These are phyloP conservation scores for Panaeolus cyanescens DNA, from an alignment of 768 basidiomycete genomes.

Conservation along the genomic window DNA sequence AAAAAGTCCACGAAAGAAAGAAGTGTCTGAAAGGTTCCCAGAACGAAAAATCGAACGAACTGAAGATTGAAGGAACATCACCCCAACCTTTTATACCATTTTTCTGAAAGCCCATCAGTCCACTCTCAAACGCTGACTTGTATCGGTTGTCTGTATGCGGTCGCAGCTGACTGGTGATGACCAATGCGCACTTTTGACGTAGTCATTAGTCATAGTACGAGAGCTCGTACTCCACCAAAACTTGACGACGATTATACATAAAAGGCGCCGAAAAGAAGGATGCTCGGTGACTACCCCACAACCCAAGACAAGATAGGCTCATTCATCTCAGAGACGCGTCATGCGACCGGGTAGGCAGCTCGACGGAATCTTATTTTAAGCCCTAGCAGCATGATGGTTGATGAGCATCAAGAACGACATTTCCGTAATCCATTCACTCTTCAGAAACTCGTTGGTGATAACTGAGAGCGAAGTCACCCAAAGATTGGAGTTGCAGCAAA, in stretches of 20 bases:
- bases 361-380: too few species aligned
- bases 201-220: too few species aligned
- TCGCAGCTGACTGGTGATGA: too few species aligned
- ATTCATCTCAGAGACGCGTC: too few species aligned
- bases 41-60: conserved; percentile 17
- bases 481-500: not conserved
- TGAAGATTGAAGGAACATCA: not conserved
- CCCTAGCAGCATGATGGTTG: not conserved
- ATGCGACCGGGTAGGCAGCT: too few species aligned
- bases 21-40: conserved; percentile 21
- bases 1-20: conserved; percentile 47
- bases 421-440: not conserved
- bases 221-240: too few species aligned
- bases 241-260: not conserved
- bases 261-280: not conserved
- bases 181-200: too few species aligned
- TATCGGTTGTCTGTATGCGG: too few species aligned
- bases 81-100: not conserved
- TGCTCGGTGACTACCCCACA: not conserved
- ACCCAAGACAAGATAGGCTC: not conserved
- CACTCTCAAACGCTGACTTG: too few species aligned
- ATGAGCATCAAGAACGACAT: not conserved
- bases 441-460: not conserved
- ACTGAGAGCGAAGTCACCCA: not conserved
- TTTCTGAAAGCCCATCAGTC: too few species aligned